Conservation (phyloP, 2,329 filamentous ascomycete species). For the Alternaria consortialis region DNA sequence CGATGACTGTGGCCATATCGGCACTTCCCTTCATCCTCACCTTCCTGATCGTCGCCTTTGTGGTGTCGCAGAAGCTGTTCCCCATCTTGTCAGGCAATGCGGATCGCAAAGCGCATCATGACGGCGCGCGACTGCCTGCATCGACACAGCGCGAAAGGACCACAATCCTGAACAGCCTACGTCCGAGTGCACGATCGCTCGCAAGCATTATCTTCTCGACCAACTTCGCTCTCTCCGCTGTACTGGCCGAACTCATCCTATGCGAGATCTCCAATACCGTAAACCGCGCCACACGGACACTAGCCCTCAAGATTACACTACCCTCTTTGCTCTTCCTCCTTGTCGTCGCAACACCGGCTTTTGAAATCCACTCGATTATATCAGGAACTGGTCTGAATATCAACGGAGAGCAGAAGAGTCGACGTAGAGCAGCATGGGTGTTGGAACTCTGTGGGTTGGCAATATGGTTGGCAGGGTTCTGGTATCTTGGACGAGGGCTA, state of each 20-base stretch:
- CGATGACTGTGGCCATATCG: conserved; percentile 66
- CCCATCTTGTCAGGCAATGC: conserved; percentile 70
- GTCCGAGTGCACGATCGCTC: conserved; percentile 48
- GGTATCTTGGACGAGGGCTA: conserved; percentile 75
- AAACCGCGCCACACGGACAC: conserved; percentile 70
- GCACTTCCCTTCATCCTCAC: conserved; percentile 74
- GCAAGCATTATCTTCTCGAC: conserved; percentile 75
- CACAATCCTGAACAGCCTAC: conserved; percentile 51
- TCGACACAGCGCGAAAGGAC: conserved; percentile 33
- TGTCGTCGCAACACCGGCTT: conserved; percentile 77
- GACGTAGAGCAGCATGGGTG: conserved; percentile 68
- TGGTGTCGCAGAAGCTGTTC: conserved; percentile 74
- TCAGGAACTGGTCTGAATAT: conserved; percentile 69
- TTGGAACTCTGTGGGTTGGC: conserved; percentile 70
- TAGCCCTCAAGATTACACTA: conserved; percentile 75
- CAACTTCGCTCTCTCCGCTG: conserved; percentile 78
- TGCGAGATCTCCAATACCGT: conserved; percentile 83
- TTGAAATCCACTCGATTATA: conserved; percentile 76
- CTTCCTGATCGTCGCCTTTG: conserved; percentile 69
- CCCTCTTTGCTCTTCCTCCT: conserved; percentile 75
- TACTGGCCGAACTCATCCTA: conserved; percentile 81
- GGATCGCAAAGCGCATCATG: conserved; percentile 68
- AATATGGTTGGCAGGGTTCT: conserved; percentile 77
- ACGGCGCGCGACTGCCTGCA: conserved; percentile 67
- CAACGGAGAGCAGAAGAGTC: conserved; percentile 65